Evolutionary conservation across 371 early-diverging fungal species (phyloP), one percentile per base, ranked within the genome.

Genomic region (Umbelopsis sp.): DNA sequence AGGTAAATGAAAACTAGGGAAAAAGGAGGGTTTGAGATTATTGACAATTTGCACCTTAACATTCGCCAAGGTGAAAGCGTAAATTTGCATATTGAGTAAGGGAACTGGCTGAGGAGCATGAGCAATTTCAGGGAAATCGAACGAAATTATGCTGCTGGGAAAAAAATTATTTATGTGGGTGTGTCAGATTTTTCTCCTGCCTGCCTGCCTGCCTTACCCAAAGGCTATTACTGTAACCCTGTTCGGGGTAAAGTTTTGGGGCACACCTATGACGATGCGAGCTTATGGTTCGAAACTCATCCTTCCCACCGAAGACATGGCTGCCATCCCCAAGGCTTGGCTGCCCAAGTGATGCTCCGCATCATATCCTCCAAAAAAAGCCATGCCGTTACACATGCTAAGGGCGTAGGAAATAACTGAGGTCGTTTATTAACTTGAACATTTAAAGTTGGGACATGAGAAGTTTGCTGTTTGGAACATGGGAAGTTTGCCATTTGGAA

Each of bases 341-440:
- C 52, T 41, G 1, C 52, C 4, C 8, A 25, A 22, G 22, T 20
- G 10, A 5, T 35, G 35, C 57, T 57, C 57, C 57, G 57, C 57
- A 57, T 35, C 57, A 37, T 18, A 9, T 29, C 20, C 8, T 10
- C 48, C 57, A 35, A 57, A 57, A 18, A 25, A 35, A 29, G 35
- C 12, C 29, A 35, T 35, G 29, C 35, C 16, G 57, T 57, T 57
- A 57, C 57, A 57, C 57, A 57, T 25, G 32, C n/a, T 57, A 35
- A 35, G 35, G 32, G 57, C 57, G 41, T 41, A 38, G 35, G 57
- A 29, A 29, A 29, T 29, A 29, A 29, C 22, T 22, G 22, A 22
- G 22, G 22, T 22, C 32, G 48, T 46, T 46, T 46, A 4, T 18
- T 10, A n/a, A 46, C 14, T 4, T 20, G 20, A 3, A 48, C 48